Conservation (phyloP, 176 grass and related monocot genomes). For the Triticum aestivum region IWGSC_CS_RefSeq_v2.1 NC_057794.1:98709193-98709692, state of each 20-base stretch:
- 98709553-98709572: background rate
- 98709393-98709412: constrained; percentile 15
- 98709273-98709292: background rate
- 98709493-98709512: background rate
- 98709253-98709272: too few species aligned
- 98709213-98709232: constrained; percentile 47
- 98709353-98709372: constrained; percentile 28
- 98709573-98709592: background rate
- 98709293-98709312: constrained; percentile 64
- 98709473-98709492: background rate
- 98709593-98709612: background rate
- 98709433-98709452: constrained; percentile 17
- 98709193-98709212: constrained; percentile 61
- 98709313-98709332: constrained; percentile 53
- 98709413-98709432: constrained; percentile 24
- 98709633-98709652: background rate
- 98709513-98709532: background rate
- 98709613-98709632: background rate
- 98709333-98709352: constrained; percentile 20
- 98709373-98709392: constrained; percentile 24
- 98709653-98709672: background rate
- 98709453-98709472: background rate
- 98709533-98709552: background rate
- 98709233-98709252: constrained; percentile 48
- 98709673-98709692: background rate